phyloP scores from a whole-genome alignment of 1,284 basidiomycete species.

The Trichosporon coremiiforme region DNA sequence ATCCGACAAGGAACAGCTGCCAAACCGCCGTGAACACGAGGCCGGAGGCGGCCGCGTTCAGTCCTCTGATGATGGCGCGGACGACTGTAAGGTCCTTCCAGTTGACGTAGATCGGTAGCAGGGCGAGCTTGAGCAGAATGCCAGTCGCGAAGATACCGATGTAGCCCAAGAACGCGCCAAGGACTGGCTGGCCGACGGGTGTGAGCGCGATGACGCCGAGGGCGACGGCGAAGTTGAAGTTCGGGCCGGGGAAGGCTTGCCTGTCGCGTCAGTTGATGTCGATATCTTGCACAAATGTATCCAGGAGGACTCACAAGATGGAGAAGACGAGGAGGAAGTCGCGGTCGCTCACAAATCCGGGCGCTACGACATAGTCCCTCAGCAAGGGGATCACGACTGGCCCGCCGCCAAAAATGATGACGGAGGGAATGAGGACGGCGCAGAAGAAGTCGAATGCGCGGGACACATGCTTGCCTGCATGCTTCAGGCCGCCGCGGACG shows the following conservation, averaged over 20 bases:
- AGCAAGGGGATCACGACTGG: conserved; percentile 66
- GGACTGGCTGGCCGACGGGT: conserved; percentile 41
- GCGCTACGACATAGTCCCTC: conserved; percentile 63
- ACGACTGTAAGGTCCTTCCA: conserved; percentile 58
- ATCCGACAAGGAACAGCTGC: conserved; percentile 58
- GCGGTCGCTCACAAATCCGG: conserved; percentile 54
- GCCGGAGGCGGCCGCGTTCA: conserved; percentile 63
- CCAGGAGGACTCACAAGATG: conserved; percentile 52
- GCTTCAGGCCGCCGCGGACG: conserved; percentile 44
- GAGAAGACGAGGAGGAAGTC: conserved; percentile 66
- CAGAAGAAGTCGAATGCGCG: conserved; percentile 55
- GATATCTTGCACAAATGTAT: neutral
- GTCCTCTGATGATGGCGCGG: conserved; percentile 59
- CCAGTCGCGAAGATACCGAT: conserved; percentile 62
- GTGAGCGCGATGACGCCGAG: conserved; percentile 60
- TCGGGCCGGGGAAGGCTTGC: conserved; percentile 63
- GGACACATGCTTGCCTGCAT: conserved; percentile 44
- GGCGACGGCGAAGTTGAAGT: conserved; percentile 65
- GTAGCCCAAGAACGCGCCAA: conserved; percentile 61
- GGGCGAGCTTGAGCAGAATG: conserved; percentile 61
- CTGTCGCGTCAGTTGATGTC: conserved; percentile 32
- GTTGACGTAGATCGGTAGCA: conserved; percentile 61
- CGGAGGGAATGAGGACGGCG: conserved; percentile 6
- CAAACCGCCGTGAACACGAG: conserved; percentile 64
- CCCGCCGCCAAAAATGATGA: conserved; percentile 65